Percentiles rank a stretch among this genome's conserved stretches.
These are phyloP conservation scores for Basipetospora sp. DNA, from an alignment of 2,329 filamentous ascomycete species.

Conservation along the genomic window DNA sequence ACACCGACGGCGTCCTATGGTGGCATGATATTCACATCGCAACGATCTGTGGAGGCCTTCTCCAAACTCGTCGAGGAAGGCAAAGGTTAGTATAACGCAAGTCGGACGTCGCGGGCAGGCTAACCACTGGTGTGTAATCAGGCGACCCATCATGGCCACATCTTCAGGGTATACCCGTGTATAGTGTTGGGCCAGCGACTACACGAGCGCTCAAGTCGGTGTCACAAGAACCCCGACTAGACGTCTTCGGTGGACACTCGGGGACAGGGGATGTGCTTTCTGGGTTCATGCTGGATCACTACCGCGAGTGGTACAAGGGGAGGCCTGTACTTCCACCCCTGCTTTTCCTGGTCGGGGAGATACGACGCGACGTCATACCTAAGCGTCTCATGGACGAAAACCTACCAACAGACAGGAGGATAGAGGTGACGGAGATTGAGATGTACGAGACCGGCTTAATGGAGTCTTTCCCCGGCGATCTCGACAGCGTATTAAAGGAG, in stretches of 20 bases:
- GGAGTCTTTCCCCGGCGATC: conserved; percentile 58
- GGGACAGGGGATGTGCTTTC: conserved; percentile 76
- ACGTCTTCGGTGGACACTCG: conserved; percentile 64
- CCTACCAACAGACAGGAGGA: conserved; percentile 34
- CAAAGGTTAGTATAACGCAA: conserved; percentile 22
- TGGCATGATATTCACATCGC: conserved; percentile 72
- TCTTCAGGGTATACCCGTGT: conserved; percentile 46
- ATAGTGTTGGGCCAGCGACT: conserved; percentile 70
- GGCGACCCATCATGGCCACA: conserved; percentile 29
- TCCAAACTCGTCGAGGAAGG: conserved; percentile 44
- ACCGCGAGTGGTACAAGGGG: conserved; percentile 38
- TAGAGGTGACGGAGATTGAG: conserved; percentile 61
- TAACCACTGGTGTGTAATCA: neutral
- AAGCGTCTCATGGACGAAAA: conserved; percentile 51
- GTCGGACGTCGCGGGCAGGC: no score
- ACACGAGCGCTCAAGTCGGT: conserved; percentile 55
- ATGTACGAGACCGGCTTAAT: conserved; percentile 80
- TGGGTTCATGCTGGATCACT: conserved; percentile 64
- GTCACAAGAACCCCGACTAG: conserved; percentile 31
- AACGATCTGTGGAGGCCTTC: conserved; percentile 71
- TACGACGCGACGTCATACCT: conserved; percentile 78
- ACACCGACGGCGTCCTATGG: conserved; percentile 38
- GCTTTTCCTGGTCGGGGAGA: conserved; percentile 81
- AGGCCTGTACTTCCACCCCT: conserved; percentile 42
- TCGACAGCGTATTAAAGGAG: conserved; percentile 42